Evolutionary conservation across 768 basidiomycete species (phyloP).

Genomic region (Auriscalpium microsporum): DNA sequence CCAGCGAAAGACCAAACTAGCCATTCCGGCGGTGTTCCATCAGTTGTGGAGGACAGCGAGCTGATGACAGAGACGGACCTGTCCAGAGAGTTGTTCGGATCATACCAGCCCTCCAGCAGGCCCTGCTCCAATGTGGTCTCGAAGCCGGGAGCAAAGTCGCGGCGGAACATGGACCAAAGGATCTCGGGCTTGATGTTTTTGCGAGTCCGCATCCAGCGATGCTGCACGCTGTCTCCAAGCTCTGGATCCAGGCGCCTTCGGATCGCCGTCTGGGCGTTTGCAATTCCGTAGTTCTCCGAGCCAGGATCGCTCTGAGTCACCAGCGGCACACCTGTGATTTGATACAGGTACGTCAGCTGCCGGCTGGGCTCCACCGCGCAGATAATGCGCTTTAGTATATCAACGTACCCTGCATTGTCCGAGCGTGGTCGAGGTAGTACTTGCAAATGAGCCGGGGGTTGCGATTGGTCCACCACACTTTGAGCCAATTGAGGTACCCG

Average conservation of each 20-base stretch:
- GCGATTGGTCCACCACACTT: conserved; percentile 16
- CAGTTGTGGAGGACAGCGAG: too few relatives aligned
- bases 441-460: conserved; percentile 8
- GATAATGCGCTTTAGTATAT: too few relatives aligned
- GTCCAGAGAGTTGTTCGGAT: background rate
- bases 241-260: conserved; percentile 33
- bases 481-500: conserved; percentile 13
- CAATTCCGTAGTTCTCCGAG: conserved; percentile 35
- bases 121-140: conserved; percentile 12
- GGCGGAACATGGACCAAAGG: conserved; percentile 13
- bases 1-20: conserved; percentile 34
- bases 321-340: conserved; percentile 26
- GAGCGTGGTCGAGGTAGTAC: conserved; percentile 28
- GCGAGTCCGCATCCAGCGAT: conserved; percentile 26
- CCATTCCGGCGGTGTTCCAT: too few relatives aligned
- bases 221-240: conserved; percentile 31
- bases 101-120: background rate
- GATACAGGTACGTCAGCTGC: too few relatives aligned
- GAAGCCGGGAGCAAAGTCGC: conserved; percentile 10
- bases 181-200: conserved; percentile 22
- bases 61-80: background rate
- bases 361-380: too few relatives aligned
- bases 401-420: conserved; percentile 16
- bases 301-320: conserved; percentile 38
- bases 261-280: conserved; percentile 33